Conservation (phyloP, 2,329 filamentous ascomycete species). For the Penicillium sp. region DNA sequence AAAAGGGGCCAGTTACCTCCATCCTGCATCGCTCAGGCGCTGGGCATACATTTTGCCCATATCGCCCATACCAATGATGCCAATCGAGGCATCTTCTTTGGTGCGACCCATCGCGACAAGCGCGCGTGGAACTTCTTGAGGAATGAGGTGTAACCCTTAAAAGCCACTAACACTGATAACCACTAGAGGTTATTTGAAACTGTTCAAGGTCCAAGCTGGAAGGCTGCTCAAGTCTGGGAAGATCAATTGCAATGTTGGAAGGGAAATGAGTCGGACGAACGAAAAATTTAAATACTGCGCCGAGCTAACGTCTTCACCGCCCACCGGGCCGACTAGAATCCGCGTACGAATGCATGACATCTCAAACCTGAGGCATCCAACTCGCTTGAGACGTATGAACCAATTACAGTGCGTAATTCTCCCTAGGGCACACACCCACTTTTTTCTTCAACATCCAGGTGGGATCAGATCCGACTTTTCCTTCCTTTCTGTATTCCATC, state of each 20-base stretch:
- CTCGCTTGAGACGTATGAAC: slow-evolving; percentile 32
- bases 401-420: slow-evolving; percentile 30
- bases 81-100: slow-evolving; percentile 73
- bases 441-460: slow-evolving; percentile 22
- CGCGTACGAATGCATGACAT: not conserved
- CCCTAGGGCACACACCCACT: slow-evolving; percentile 44
- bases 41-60: slow-evolving; percentile 99
- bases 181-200: not conserved
- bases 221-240: slow-evolving; percentile 14
- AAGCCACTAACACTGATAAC: not conserved
- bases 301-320: slow-evolving; percentile 27
- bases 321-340: slow-evolving; percentile 30
- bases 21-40: slow-evolving; percentile 83
- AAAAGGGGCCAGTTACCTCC: slow-evolving; percentile 71
- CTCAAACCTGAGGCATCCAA: slow-evolving; percentile 17
- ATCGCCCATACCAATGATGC: slow-evolving; percentile 98
- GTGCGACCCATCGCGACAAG: slow-evolving; percentile 35
- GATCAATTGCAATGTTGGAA: slow-evolving; percentile 15
- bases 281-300: slow-evolving; percentile 32
- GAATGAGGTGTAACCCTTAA: not conserved
- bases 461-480: slow-evolving; percentile 25
- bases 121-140: not conserved
- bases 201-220: not conserved
- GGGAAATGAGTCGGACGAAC: not conserved
- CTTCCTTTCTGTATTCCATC: slow-evolving; percentile 43